A percentile compares a stretch with the other conserved stretches of the same genome.
Conservation (phyloP, 768 basidiomycete species). For the Mycena latifolia region DNA sequence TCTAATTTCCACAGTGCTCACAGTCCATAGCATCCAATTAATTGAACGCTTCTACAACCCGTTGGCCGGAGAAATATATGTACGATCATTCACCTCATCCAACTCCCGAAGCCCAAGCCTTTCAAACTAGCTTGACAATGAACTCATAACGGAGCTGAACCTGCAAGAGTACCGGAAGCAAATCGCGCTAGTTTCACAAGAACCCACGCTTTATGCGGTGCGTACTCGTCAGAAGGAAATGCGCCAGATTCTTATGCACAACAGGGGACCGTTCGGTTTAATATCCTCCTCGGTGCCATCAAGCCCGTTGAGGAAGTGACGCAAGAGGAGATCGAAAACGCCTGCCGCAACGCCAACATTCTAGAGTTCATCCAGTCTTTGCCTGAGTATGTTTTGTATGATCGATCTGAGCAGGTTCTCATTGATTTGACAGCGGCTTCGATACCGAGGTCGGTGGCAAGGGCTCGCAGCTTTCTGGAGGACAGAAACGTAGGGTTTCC, state of each 20-base stretch:
- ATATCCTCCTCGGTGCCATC: conserved; percentile 87
- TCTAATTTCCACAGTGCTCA: conserved; percentile 31
- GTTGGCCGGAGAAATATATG: conserved; percentile 76
- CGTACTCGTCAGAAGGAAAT: no score
- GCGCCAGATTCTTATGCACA: no score
- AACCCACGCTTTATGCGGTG: conserved; percentile 69
- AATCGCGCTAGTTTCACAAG: conserved; percentile 92
- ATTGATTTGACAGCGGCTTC: conserved; percentile 70
- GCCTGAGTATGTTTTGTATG: conserved; percentile 69
- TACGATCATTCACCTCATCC: conserved; percentile 45
- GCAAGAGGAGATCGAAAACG: conserved; percentile 87
- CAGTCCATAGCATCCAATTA: conserved; percentile 71
- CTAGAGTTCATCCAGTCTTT: conserved; percentile 89
- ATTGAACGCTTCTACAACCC: conserved; percentile 91
- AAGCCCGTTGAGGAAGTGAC: conserved; percentile 85
- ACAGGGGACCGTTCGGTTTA: conserved; percentile 91
- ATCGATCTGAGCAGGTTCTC: conserved; percentile 16
- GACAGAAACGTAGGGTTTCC: conserved; percentile 78
- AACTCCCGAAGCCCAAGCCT: conserved; percentile 16
- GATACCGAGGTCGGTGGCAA: conserved; percentile 94
- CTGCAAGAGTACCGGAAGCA: conserved; percentile 90
- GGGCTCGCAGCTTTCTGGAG: conserved; percentile 90
- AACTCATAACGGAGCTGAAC: no score
- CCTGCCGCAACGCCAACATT: conserved; percentile 90
- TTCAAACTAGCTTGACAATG: no score